Evolutionary conservation across 139 green algal genomes (phyloP).

Genomic region (Coelastrella sp.): DNA sequence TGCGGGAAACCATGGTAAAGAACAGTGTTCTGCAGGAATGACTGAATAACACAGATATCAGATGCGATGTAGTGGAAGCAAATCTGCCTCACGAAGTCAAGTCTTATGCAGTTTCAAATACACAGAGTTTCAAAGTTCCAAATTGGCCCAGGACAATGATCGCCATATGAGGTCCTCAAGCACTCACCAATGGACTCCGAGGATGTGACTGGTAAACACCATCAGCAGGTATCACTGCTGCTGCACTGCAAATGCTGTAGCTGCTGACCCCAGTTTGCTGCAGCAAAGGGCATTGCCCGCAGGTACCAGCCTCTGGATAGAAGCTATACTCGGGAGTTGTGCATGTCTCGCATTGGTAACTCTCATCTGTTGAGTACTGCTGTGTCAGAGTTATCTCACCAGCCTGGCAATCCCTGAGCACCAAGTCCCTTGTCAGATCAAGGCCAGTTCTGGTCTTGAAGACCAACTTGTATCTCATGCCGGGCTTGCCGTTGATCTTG

Average conservation of each 20-base stretch:
- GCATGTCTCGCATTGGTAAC: neutral
- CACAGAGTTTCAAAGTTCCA: neutral
- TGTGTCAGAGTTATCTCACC: neutral
- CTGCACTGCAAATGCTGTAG: neutral
- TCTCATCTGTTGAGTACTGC: neutral
- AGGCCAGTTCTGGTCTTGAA: conserved; percentile 17
- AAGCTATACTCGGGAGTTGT: conserved; percentile 1
- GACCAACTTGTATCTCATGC: neutral
- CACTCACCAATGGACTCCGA: conserved; percentile 16
- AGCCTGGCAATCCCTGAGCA: neutral
- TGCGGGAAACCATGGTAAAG: too few species aligned
- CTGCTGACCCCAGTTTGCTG: too few species aligned
- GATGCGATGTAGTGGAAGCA: neutral
- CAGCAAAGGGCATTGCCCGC: neutral
- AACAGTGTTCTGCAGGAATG: neutral
- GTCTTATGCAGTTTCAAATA: neutral
- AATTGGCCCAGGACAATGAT: neutral
- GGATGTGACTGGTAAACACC: conserved; percentile 32
- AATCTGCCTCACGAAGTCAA: neutral
- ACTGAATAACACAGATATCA: neutral
- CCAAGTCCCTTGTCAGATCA: neutral
- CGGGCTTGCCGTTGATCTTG: neutral
- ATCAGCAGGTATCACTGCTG: conserved; percentile 7
- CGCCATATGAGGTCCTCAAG: neutral
- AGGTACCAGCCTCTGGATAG: neutral